phyloP scores from a whole-genome alignment of 805 yeast species.

The Aciculoconidium aculeatum region DNA sequence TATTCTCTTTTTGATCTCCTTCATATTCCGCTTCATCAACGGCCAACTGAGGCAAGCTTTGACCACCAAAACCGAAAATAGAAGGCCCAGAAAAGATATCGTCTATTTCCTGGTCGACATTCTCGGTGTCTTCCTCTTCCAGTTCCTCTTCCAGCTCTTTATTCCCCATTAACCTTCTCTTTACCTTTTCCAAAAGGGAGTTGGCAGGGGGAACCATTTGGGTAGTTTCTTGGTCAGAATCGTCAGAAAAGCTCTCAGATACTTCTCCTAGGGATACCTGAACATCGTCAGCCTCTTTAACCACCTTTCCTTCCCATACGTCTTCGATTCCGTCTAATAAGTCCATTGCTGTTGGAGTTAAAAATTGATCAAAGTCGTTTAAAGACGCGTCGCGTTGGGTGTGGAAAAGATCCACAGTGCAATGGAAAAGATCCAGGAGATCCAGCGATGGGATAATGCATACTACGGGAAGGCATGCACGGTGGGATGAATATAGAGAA shows the following conservation, averaged over 20 bases:
- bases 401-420: too few relatives aligned
- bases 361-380: too few relatives aligned
- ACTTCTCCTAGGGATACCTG: not conserved
- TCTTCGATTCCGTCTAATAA: slow-evolving; percentile 10
- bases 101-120: slow-evolving; percentile 3
- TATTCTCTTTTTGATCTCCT: too few relatives aligned
- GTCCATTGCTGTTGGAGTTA: slow-evolving; percentile 7
- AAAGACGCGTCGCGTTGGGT: too few relatives aligned
- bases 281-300: slow-evolving; percentile 1
- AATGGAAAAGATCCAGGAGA: too few relatives aligned
- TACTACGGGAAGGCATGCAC: too few relatives aligned
- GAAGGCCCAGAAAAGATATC: slow-evolving; percentile 6
- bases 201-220: slow-evolving; percentile 1
- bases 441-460: too few relatives aligned
- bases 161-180: slow-evolving; percentile 5
- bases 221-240: not conserved
- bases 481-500: too few relatives aligned
- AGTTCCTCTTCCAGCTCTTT: too few relatives aligned
- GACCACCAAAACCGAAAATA: slow-evolving; percentile 9
- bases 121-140: slow-evolving; percentile 1
- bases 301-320: slow-evolving; percentile 1
- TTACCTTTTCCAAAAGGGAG: slow-evolving; percentile 5
- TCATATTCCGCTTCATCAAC: slow-evolving; percentile 15
- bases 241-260: slow-evolving; percentile 1
- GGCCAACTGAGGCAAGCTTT: slow-evolving; percentile 30